A percentile compares a stretch with the other conserved stretches of the same genome.
Evolutionary conservation across 1,284 basidiomycete species (phyloP).

Genomic region (Heliocybe sulcata): DNA sequence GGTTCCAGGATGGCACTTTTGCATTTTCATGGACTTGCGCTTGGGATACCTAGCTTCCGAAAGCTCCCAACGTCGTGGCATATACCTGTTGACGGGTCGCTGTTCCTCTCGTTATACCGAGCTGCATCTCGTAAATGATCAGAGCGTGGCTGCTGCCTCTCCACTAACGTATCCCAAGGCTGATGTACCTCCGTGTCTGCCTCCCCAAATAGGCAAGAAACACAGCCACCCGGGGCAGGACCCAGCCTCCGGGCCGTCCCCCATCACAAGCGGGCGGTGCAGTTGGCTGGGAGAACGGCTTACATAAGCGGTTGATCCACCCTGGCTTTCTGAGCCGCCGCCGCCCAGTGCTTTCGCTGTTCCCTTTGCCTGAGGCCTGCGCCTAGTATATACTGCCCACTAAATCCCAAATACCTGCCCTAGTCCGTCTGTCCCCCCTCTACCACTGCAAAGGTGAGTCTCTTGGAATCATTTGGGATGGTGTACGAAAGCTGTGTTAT

Average conservation of each 20-base stretch:
- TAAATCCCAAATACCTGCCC: not conserved
- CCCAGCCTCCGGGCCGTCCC: not conserved
- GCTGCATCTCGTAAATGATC: too few relatives aligned
- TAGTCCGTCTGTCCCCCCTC: conserved; percentile 6
- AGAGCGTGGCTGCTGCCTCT: too few relatives aligned
- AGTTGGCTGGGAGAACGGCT: not conserved
- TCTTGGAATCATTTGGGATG: not conserved
- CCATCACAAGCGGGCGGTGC: not conserved
- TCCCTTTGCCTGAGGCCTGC: conserved; percentile 1
- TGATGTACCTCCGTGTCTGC: not conserved
- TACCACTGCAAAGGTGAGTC: conserved; percentile 4
- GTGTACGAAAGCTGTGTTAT: conserved; percentile 5
- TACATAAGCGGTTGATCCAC: not conserved
- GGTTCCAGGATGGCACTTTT: too few relatives aligned
- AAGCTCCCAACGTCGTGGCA: too few relatives aligned
- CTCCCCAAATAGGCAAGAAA: not conserved
- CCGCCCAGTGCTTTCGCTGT: not conserved
- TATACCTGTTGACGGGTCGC: too few relatives aligned
- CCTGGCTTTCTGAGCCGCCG: not conserved
- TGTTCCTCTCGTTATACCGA: too few relatives aligned
- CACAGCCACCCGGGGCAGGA: not conserved
- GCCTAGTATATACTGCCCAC: not conserved
- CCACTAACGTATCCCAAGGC: too few relatives aligned
- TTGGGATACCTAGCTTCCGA: too few relatives aligned
- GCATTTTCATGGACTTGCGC: too few relatives aligned